Evolutionary conservation across 495 filamentous ascomycete genomes (phyloP), one percentile per base, ranked within the genome.

Genomic region (Penicillium daleae): DNA sequence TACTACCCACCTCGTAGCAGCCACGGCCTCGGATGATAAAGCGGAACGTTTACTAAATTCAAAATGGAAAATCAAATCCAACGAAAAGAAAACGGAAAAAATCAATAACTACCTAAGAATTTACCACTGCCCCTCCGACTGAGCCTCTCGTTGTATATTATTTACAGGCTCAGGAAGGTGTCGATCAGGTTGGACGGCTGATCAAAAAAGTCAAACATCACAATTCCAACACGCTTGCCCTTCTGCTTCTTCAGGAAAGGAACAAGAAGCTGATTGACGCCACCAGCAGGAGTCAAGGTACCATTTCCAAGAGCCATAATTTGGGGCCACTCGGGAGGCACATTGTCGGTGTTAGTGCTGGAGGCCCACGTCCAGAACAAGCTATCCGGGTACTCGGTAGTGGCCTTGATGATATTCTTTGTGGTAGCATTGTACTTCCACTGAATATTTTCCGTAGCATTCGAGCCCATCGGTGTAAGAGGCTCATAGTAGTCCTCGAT

Each of bases 351-450:
- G 59, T 83, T 77, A 35, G 78, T 77, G 32, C 76, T 78, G 0
- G 75, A 80, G 1, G 82, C 74, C 55, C 82, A 86, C 1, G 74
- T 82, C 72, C 83, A 82, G 58, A 81, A 85, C 37, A 86, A 60
- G 50, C 69, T 72, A 53, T 79, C 74, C 2, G 58, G 52, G 31
- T 71, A 44, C 6, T 64, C 17, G 0, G 44, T 69, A 2, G 74
- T 66, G 0, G 78, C 78, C 60, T 70, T 74, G 26, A 53, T 1
- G 6, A 80, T 63, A 44, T 79, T 67, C 13, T 65, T 56, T 7
- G 63, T 51, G 2, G 74, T 78, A 1, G 75, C 77, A 60, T 80
- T 78, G 56, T 76, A 76, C 56, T 81, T 81, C 70, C 68, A 72
- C 27, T 66, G 60, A 52, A 81, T 81, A 48, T 77, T 78, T 22